These are phyloP conservation scores for Pisolithus thermaeus DNA, from an alignment of 1,284 basidiomycete species.

Conservation along the genomic window DNA sequence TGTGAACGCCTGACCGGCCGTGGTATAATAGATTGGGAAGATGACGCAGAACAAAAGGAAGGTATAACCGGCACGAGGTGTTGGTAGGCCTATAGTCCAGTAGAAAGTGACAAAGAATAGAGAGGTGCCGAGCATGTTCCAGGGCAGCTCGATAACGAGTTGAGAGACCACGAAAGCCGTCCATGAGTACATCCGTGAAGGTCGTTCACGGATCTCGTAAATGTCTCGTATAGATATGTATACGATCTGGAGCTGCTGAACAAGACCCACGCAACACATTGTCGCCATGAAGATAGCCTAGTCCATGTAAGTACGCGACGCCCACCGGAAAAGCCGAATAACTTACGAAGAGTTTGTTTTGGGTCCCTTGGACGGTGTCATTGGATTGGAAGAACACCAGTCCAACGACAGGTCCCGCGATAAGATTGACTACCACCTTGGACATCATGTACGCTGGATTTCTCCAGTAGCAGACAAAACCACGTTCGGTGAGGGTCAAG, in stretches of 20 bases:
- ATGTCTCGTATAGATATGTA: constrained; percentile 51
- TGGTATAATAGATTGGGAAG: constrained; percentile 56
- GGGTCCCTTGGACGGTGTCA: constrained; percentile 64
- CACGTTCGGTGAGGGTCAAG: constrained; percentile 35
- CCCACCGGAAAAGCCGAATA: background rate
- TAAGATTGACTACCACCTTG: constrained; percentile 58
- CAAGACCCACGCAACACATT: constrained; percentile 40
- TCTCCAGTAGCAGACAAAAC: constrained; percentile 38
- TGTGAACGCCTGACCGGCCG: constrained; percentile 39
- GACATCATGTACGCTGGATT: constrained; percentile 74
- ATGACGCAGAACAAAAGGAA: constrained; percentile 47
- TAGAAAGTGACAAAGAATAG: constrained; percentile 43
- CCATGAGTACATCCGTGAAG: constrained; percentile 64
- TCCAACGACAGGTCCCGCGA: constrained; percentile 57
- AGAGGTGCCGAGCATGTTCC: constrained; percentile 43
- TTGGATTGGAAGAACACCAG: constrained; percentile 70
- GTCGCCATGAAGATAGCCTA: constrained; percentile 46
- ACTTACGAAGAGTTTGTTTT: constrained; percentile 71
- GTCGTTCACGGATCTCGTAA: constrained; percentile 61
- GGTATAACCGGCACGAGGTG: constrained; percentile 50
- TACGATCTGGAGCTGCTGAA: constrained; percentile 50
- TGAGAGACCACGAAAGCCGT: constrained; percentile 42
- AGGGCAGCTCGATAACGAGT: constrained; percentile 31
- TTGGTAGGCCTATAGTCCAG: constrained; percentile 38
- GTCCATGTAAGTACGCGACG: background rate